A percentile compares a stretch with the other conserved stretches of the same genome.
Conservation (phyloP, 2,329 filamentous ascomycete species). For the Colletotrichum magnum region DNA sequence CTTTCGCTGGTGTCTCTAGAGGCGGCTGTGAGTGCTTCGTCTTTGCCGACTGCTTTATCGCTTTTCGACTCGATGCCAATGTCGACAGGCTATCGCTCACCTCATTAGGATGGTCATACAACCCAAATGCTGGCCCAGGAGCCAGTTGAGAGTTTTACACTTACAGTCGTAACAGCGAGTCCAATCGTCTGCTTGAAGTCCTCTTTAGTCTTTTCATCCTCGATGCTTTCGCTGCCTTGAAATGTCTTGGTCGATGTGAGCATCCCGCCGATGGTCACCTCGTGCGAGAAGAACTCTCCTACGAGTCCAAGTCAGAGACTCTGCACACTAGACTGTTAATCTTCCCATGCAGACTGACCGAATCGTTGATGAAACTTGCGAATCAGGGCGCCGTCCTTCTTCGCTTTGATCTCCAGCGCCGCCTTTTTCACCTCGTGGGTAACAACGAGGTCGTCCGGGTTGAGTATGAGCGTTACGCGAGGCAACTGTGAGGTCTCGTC, state of each 20-base stretch:
- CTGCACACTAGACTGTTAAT: neutral
- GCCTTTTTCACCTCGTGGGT: neutral
- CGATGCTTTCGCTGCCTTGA: neutral
- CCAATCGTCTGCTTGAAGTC: constrained; percentile 14
- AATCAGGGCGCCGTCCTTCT: neutral
- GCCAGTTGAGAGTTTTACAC: neutral
- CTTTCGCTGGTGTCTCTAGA: neutral
- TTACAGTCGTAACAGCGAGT: constrained; percentile 5
- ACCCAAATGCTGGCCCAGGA: neutral
- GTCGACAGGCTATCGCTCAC: neutral
- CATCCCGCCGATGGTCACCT: constrained; percentile 24
- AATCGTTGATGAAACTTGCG: constrained; percentile 19
- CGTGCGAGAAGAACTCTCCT: constrained; percentile 29
- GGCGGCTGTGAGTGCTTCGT: neutral
- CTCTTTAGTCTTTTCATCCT: constrained; percentile 1
- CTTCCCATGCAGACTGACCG: neutral
- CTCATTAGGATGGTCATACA: too few species aligned
- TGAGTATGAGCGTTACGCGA: constrained; percentile 10
- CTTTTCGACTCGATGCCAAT: neutral
- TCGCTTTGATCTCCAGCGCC: neutral
- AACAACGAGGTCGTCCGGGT: constrained; percentile 15
- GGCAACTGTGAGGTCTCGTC: constrained; percentile 1
- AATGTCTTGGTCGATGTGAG: constrained; percentile 17
- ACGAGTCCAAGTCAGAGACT: neutral
- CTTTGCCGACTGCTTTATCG: neutral